Conservation (phyloP, 2,329 filamentous ascomycete species). For the Aspergillus ochraceoroseus region DNA sequence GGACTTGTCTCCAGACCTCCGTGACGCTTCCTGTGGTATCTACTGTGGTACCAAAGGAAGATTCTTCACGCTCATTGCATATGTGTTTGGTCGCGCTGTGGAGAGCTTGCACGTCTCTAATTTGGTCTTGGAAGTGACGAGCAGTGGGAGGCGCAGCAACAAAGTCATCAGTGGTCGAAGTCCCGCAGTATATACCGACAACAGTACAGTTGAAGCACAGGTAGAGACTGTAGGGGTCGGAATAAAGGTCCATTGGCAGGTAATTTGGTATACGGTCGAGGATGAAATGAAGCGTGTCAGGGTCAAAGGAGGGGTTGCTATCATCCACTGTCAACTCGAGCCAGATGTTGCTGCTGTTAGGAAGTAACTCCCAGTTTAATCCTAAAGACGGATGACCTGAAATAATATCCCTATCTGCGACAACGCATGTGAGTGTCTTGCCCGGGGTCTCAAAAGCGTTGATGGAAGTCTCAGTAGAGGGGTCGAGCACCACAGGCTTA, state of each 20-base stretch:
- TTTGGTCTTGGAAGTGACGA: not conserved
- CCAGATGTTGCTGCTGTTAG: too few species aligned
- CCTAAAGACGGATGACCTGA: too few species aligned
- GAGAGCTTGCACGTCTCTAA: not conserved
- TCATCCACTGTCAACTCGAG: not conserved
- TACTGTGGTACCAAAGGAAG: constrained; percentile 5
- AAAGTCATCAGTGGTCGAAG: not conserved
- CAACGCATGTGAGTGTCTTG: constrained; percentile 4
- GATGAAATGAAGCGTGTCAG: not conserved
- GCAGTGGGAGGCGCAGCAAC: not conserved
- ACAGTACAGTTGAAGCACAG: not conserved
- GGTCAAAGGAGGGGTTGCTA: not conserved
- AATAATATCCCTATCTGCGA: too few species aligned
- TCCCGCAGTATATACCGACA: constrained; percentile 8
- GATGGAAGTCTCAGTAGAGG: not conserved
- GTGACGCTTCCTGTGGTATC: not conserved
- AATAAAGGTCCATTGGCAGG: not conserved
- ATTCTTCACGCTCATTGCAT: not conserved
- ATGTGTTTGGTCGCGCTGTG: not conserved
- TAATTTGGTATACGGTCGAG: constrained; percentile 1
- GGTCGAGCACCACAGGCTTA: constrained; percentile 8
- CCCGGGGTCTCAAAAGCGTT: constrained; percentile 1
- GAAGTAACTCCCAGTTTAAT: too few species aligned
- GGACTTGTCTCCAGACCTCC: not conserved
- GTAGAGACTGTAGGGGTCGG: constrained; percentile 1